Evolutionary conservation across 2,329 filamentous ascomycete genomes (phyloP).

Genomic region (Trichoderma aggressivum): DNA sequence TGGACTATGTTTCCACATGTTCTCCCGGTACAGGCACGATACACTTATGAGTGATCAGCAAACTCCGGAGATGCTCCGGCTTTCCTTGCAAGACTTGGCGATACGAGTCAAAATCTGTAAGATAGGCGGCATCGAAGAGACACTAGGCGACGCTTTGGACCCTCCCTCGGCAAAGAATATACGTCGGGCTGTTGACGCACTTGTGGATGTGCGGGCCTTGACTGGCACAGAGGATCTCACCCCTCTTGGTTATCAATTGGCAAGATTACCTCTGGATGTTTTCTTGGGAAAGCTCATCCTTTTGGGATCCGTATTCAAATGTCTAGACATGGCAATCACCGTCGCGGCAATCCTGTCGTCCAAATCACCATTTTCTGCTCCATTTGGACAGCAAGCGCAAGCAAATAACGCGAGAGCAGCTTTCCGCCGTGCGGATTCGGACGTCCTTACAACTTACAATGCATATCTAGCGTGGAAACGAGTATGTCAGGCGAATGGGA

Average conservation of each 20-base stretch:
- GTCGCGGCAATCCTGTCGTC: conserved; percentile 91
- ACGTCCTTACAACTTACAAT: conserved; percentile 89
- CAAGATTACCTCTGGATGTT: conserved; percentile 85
- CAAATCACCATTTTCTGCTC: conserved; percentile 88
- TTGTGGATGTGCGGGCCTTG: conserved; percentile 88
- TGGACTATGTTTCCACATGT: conserved; percentile 92
- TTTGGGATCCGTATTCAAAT: conserved; percentile 81
- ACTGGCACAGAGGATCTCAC: conserved; percentile 81
- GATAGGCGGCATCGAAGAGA: conserved; percentile 88
- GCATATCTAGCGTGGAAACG: conserved; percentile 88
- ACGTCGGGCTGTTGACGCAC: conserved; percentile 82
- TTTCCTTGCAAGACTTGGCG: conserved; percentile 91
- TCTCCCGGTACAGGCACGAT: conserved; percentile 87
- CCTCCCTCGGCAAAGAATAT: conserved; percentile 91
- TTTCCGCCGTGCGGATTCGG: conserved; percentile 85
- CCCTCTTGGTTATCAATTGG: conserved; percentile 78
- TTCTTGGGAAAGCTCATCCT: conserved; percentile 93
- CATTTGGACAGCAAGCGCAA: conserved; percentile 78
- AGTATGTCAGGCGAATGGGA: conserved; percentile 64
- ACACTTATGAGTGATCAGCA: conserved; percentile 84
- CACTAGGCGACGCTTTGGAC: conserved; percentile 81
- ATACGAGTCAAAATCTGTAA: conserved; percentile 98
- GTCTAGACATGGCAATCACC: conserved; percentile 86
- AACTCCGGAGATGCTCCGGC: conserved; percentile 90
- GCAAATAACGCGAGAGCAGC: conserved; percentile 74